phyloP scores from a whole-genome alignment of 768 basidiomycete genomes.

The Amanita muscaria region DNA sequence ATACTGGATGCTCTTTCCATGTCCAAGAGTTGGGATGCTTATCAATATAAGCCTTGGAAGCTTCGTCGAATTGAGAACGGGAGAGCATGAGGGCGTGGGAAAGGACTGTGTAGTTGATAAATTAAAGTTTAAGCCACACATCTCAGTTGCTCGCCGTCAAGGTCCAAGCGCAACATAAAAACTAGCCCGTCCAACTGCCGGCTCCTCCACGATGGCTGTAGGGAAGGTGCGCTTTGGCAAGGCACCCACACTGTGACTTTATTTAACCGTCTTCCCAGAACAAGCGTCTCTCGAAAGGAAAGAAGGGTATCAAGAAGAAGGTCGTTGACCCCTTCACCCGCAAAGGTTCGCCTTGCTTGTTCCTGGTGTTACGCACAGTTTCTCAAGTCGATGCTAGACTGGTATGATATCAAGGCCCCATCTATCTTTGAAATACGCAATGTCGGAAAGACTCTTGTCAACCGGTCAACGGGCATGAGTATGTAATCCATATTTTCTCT shows the following conservation, averaged over 20 bases:
- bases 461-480: slow-evolving; percentile 98
- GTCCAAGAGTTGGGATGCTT: slow-evolving; percentile 34
- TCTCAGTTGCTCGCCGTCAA: slow-evolving; percentile 21
- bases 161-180: slow-evolving; percentile 26
- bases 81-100: slow-evolving; percentile 44
- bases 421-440: slow-evolving; percentile 95
- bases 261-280: slow-evolving; percentile 44
- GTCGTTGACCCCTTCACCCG: slow-evolving; percentile 99
- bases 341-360: slow-evolving; percentile 58
- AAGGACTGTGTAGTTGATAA: slow-evolving; percentile 36
- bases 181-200: slow-evolving; percentile 42
- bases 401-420: slow-evolving; percentile 99
- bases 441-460: slow-evolving; percentile 97
- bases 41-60: slow-evolving; percentile 36
- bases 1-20: slow-evolving; percentile 54
- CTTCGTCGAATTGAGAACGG: slow-evolving; percentile 50
- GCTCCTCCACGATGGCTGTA: slow-evolving; percentile 66
- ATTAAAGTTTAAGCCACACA: slow-evolving; percentile 60
- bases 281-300: slow-evolving; percentile 96
- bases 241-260: too few relatives aligned
- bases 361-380: background rate
- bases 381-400: slow-evolving; percentile 47
- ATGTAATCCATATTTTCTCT: slow-evolving; percentile 27
- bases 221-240: slow-evolving; percentile 81
- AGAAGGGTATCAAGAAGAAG: slow-evolving; percentile 99